Base-by-base conservation (phyloP, 108 stramenopile genomes). In the Fragilaria radians region DNA sequence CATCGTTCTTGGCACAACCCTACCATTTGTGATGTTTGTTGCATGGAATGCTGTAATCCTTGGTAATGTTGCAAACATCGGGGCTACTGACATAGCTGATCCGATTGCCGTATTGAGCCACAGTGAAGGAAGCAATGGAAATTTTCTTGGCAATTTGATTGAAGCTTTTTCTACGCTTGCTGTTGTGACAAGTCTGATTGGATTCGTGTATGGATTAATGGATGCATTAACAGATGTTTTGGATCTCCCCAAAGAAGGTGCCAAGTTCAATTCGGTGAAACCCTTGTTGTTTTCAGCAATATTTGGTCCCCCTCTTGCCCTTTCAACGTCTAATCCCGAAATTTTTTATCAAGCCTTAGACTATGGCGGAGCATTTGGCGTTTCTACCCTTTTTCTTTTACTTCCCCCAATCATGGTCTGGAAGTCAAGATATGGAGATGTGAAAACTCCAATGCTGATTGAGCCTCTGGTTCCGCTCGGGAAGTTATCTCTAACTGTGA, bases 21-120 rank as follows among this genome's bases (percentile, higher is more conserved):
- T 81, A 0, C 90, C 94, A 0, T 68, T 86, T 4, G 1, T 89
- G 27, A 86, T 95, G 81, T 95, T 92, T 58, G 28, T 92, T 42
- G 79, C 68, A 25, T 95, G 90, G 89, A 95, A 95, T 63, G 83
- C 79, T 4, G 76, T 91, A 5, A 70, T 88, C 22, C 63, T 90
- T 46, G 90, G 90, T 22, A 86, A 80, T 32, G 33, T 31, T 5
- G 63, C 23, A 4, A 28, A 23, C 21, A 61, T 57, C 7, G 52
- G 66, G 0, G 29, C 54, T 4, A 32, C 28, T 54, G 53, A 42
- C 21, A 54, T 46, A 11, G 36, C 72, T 18, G 64, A 80, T 60
- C 79, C 83, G 7, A 65, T 76, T 11, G 66, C 67, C 7, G 52
- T 78, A 7, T 54, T 77, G 14, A 72, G 71, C 26, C n/a, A 30